Conservation (phyloP, 768 basidiomycete species). For the Xerocomellus amylosporus region DNA sequence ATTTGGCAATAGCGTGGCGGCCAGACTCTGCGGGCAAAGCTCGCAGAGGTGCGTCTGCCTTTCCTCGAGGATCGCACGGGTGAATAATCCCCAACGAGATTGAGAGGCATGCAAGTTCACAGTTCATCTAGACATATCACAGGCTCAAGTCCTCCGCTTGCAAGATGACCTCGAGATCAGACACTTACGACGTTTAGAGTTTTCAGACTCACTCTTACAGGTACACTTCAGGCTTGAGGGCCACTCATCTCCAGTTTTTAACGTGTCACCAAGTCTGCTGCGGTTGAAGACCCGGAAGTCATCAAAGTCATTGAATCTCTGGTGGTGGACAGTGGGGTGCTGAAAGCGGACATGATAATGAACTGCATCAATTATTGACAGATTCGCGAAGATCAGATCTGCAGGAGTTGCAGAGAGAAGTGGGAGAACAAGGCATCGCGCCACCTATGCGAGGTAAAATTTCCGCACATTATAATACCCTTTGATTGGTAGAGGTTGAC, state of each 20-base stretch:
- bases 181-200: constrained; percentile 54
- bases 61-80: constrained; percentile 67
- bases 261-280: constrained; percentile 39
- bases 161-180: constrained; percentile 62
- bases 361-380: constrained; percentile 68
- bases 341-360: constrained; percentile 80
- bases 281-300: constrained; percentile 56
- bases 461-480: not conserved
- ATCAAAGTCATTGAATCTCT: constrained; percentile 76
- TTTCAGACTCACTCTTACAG: constrained; percentile 62
- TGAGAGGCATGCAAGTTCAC: constrained; percentile 1
- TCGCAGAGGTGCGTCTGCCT: constrained; percentile 64
- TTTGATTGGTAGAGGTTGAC: constrained; percentile 1
- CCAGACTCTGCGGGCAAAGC: constrained; percentile 61
- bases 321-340: constrained; percentile 77
- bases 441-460: constrained; percentile 44
- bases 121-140: constrained; percentile 55
- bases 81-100: constrained; percentile 26
- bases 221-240: constrained; percentile 59
- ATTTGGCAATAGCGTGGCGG: constrained; percentile 77
- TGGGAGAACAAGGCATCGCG: constrained; percentile 65
- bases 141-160: constrained; percentile 60
- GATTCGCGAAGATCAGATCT: constrained; percentile 82
- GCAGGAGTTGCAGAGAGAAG: constrained; percentile 64
- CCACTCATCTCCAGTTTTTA: constrained; percentile 23